Evolutionary conservation across 345 rosid genomes (phyloP), one percentile per base, ranked within the genome.

Genomic region (Lepidium didymum): DNA sequence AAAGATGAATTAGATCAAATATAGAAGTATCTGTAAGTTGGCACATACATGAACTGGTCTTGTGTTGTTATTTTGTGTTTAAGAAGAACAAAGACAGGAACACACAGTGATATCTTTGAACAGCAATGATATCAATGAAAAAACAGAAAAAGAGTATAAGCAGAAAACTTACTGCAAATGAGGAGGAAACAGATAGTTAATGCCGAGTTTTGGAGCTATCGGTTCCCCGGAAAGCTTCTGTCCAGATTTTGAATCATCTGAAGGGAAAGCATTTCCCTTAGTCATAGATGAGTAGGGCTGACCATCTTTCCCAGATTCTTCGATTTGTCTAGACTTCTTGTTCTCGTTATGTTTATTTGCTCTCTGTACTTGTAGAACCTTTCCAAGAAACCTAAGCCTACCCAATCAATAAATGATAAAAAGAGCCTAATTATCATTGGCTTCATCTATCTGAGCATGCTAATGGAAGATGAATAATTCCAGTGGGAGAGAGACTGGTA

Each of bases 341-440:
- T 77, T 82, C 70, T 82, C 85, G 11, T 62, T 59, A 47, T 60
- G 75, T 75, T 80, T 89, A 73, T 58, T 74, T 45, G 95, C 96
- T 78, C 87, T 85, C 79, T 87, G 97, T 64, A 84, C 96, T 60
- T 73, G 78, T 33, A 91, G 79, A 71, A 94, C 89, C 82, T 86
- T 94, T 29, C 96, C 97, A 64, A 91, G 99, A 87, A 91, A 91
- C 77, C 93, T 81, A 77, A 91, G 49, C 87, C 99, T 91, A 53
- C 56, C 23, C 77, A 77, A 64, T 23, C 72, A 74, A 11, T 34
- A 78, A 36, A 65, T 53, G 53, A 56, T 5, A 11, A 29, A 66
- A 68, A 72, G 0, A 67, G 18, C 41, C 67, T 56, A 41, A 46
- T 47, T 27, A 46, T 47, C 41, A 52, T n/a, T 52, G 40, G 55